Conservation (phyloP, 768 basidiomycete species). For the Boletus tylopilopsis region DNA sequence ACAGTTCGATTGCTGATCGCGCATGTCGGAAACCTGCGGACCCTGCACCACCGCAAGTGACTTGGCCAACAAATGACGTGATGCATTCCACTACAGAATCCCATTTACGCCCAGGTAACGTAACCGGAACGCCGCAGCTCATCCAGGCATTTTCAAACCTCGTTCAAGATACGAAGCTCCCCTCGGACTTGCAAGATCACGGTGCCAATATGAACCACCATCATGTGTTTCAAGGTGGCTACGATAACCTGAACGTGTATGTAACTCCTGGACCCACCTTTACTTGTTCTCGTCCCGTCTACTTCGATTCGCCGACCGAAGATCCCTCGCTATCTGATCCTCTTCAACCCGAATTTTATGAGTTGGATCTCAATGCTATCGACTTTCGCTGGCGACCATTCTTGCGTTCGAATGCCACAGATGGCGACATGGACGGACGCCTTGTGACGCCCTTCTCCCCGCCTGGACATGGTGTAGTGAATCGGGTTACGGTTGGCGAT, state of each 20-base stretch:
- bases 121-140: constrained; percentile 3
- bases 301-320: constrained; percentile 52
- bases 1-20: background rate
- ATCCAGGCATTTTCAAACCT: constrained; percentile 3
- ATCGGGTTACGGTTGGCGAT: constrained; percentile 9
- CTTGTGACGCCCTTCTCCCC: background rate
- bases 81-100: constrained; percentile 9
- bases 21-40: constrained; percentile 2
- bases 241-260: constrained; percentile 27
- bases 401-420: constrained; percentile 24
- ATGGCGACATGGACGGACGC: background rate
- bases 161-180: constrained; percentile 1
- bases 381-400: constrained; percentile 61
- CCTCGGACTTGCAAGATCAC: constrained; percentile 15
- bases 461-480: constrained; percentile 2
- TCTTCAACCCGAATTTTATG: constrained; percentile 34
- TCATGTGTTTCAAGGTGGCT: background rate
- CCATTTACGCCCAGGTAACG: constrained; percentile 19
- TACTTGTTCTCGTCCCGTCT: constrained; percentile 33
- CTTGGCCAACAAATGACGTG: constrained; percentile 6
- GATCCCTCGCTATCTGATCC: constrained; percentile 42
- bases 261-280: constrained; percentile 48
- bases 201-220: background rate
- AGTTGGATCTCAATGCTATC: constrained; percentile 38
- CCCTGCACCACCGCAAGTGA: constrained; percentile 7